phyloP scores from a whole-genome alignment of 495 filamentous ascomycete genomes.

The Pseudomonodictys pantanalensis region DNA sequence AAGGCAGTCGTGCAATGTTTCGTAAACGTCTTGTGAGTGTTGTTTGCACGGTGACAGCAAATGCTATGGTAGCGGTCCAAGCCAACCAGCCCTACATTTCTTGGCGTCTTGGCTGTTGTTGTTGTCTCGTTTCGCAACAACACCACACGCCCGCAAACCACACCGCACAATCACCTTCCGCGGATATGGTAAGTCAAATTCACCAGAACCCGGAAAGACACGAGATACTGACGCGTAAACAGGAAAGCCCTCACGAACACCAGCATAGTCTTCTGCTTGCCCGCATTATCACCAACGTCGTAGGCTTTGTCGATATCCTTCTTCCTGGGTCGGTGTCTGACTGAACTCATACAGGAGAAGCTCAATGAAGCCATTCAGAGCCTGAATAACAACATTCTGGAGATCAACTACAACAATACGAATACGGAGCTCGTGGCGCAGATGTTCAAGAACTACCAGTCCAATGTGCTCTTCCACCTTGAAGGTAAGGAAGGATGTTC shows the following conservation, averaged over 20 bases:
- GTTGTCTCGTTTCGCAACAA: no score
- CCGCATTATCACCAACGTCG: constrained; percentile 95
- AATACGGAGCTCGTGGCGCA: constrained; percentile 96
- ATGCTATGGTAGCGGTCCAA: no score
- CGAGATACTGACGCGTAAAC: background rate
- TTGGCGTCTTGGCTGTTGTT: no score
- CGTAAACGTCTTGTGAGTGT: no score
- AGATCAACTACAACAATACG: constrained; percentile 98
- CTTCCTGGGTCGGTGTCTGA: background rate
- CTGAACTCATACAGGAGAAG: constrained; percentile 73
- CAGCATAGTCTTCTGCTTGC: constrained; percentile 91
- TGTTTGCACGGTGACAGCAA: no score
- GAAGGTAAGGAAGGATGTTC: constrained; percentile 62
- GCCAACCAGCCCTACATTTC: no score
- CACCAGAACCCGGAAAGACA: background rate
- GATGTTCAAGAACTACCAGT: constrained; percentile 99
- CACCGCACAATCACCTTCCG: background rate
- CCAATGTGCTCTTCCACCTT: constrained; percentile 93
- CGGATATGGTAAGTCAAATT: constrained; percentile 15
- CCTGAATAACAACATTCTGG: constrained; percentile 87
- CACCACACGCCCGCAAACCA: constrained; percentile 13
- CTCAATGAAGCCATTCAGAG: constrained; percentile 91
- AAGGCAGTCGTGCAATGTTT: no score
- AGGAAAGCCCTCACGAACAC: constrained; percentile 97
- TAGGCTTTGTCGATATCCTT: constrained; percentile 40